phyloP scores from a whole-genome alignment of 2,329 filamentous ascomycete species.

The Clonostachys sp. region DNA sequence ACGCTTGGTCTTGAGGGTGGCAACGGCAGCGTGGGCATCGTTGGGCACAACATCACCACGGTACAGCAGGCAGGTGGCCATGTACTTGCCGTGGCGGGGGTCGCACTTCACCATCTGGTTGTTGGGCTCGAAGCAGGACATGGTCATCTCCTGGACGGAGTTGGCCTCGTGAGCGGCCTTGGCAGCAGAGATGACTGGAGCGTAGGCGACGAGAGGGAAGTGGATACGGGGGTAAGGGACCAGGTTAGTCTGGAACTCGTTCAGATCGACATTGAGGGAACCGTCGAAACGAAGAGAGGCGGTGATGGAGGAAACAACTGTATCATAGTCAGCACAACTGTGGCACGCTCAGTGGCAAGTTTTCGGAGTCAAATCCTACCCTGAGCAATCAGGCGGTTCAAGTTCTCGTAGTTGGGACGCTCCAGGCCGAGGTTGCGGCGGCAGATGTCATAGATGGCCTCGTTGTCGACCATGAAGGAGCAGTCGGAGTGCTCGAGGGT shows the following conservation, averaged over 20 bases:
- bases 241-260: constrained; percentile 99
- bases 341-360: too few relatives aligned
- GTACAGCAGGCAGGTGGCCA: constrained; percentile 97
- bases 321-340: constrained; percentile 11
- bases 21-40: constrained; percentile 88
- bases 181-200: constrained; percentile 88
- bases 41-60: constrained; percentile 97
- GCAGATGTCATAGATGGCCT: constrained; percentile 99
- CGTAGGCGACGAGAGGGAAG: constrained; percentile 96
- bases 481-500: constrained; percentile 99
- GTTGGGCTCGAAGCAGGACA: constrained; percentile 98
- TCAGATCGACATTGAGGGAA: constrained; percentile 97
- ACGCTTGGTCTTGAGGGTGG: constrained; percentile 97
- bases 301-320: constrained; percentile 97
- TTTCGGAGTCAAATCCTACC: constrained; percentile 40
- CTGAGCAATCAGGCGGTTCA: constrained; percentile 98
- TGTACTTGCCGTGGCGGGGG: constrained; percentile 98
- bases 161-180: constrained; percentile 98
- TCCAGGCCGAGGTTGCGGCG: constrained; percentile 94
- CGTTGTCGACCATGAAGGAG: constrained; percentile 99
- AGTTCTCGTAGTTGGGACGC: constrained; percentile 96
- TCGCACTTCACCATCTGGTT: constrained; percentile 99
- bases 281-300: constrained; percentile 97
- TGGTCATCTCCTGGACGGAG: constrained; percentile 97
- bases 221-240: constrained; percentile 98